Base-by-base conservation (phyloP, 345 rosid genomes). In the Populus alba region DNA sequence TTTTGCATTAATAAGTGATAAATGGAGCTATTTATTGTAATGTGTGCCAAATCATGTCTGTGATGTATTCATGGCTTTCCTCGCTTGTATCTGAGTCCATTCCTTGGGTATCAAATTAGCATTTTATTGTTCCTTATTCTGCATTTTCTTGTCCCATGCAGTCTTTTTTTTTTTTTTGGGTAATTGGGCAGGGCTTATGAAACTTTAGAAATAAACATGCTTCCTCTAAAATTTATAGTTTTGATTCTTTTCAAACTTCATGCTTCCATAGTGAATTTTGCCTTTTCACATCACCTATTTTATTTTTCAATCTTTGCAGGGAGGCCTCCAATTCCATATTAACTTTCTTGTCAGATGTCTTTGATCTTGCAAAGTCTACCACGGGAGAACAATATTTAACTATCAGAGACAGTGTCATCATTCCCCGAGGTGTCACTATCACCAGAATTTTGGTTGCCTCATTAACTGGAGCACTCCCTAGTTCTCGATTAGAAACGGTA, bases 241-340 rank as follows among this genome's bases (percentile, higher is more conserved):
- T 7, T 53, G n/a, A 53, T 53, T 7, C 59, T 53, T 22, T 57
- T 57, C 5, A 57, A 57, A n/a, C 13, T 2, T 6, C 62, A 22
- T 69, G 49, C 25, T 20, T 69, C 51, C 72, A 20, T 12, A 35
- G 25, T 41, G 15, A 39, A 22, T 23, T 39, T 27, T 57, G 63
- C 27, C n/a, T 57, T 57, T 22, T 57, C 63, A 23, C 63, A 43
- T 20, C 65, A 61, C 57, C 33, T 2, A 68, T 37, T 33, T 57
- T 18, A 38, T 29, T 31, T 8, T 69, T 41, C 41, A 66, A 62
- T 71, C 72, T 66, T 72, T 84, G 87, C 92, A 96, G 99, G 75
- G 99, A 96, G 85, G 99, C 99, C 39, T 96, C 93, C 78, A 92
- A 85, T 85, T 96, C 97, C 59, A 90, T 96, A 86, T 85, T 96